phyloP scores from a whole-genome alignment of 306 rosid genomes.

The Lathyrus aphaca region DNA sequence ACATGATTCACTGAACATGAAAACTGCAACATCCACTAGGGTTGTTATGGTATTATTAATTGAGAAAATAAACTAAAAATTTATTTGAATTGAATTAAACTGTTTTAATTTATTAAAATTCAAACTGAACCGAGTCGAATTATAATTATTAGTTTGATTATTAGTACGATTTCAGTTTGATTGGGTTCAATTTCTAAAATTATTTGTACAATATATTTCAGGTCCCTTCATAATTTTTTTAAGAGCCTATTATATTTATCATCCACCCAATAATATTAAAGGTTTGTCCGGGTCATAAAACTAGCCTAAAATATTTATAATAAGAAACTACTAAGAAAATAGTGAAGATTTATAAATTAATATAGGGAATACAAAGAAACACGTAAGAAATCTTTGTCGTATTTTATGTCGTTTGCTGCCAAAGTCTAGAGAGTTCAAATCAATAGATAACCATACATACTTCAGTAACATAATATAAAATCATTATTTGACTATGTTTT shows the following conservation, averaged over 20 bases:
- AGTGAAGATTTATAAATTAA: background rate
- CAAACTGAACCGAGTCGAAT: too few species aligned
- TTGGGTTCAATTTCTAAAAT: too few species aligned
- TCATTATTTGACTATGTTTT: constrained; percentile 17
- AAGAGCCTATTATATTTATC: too few species aligned
- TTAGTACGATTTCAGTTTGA: too few species aligned
- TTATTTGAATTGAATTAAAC: too few species aligned
- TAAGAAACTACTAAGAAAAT: background rate
- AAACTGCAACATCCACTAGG: background rate
- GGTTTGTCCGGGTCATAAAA: background rate
- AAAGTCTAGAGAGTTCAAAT: constrained; percentile 15
- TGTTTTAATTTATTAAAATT: too few species aligned
- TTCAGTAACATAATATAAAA: background rate
- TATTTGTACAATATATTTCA: too few species aligned
- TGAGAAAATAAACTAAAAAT: too few species aligned
- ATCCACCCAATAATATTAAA: too few species aligned
- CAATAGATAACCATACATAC: background rate
- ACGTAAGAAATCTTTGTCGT: background rate
- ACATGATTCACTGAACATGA: background rate
- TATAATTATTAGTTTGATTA: too few species aligned
- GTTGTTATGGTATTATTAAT: too few species aligned
- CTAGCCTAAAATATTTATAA: background rate
- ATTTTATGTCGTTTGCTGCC: background rate
- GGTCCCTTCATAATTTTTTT: too few species aligned
- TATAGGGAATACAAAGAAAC: background rate